A percentile compares a stretch with the other conserved stretches of the same genome.
phyloP scores from a whole-genome alignment of 2,329 filamentous ascomycete species.

The Sporothrix inflata region DNA sequence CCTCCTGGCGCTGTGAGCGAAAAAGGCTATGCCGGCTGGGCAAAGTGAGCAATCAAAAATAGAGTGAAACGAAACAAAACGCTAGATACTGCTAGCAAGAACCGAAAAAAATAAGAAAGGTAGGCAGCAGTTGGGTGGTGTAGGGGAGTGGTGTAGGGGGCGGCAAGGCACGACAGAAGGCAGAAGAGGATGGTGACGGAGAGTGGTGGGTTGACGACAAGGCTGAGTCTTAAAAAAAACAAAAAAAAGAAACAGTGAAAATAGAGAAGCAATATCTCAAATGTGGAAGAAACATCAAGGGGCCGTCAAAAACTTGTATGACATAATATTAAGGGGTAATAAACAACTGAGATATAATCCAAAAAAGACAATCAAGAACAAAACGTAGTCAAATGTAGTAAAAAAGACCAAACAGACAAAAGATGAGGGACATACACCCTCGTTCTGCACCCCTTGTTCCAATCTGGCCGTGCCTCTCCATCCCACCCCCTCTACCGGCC shows the following conservation, averaged over 20 bases:
- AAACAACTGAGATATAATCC: background rate
- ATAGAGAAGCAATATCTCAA: background rate
- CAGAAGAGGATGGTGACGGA: too few relatives aligned
- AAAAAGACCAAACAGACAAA: background rate
- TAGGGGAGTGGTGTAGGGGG: too few relatives aligned
- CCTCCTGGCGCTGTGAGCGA: background rate
- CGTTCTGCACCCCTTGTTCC: background rate
- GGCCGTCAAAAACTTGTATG: background rate
- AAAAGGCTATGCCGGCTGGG: background rate
- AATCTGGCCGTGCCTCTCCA: background rate
- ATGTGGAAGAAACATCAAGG: background rate
- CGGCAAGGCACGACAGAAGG: background rate
- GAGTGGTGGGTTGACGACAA: background rate
- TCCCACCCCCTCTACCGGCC: background rate
- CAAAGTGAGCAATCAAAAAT: background rate
- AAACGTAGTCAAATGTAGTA: background rate
- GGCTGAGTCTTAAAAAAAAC: too few relatives aligned
- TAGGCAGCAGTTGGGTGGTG: background rate
- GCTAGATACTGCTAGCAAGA: background rate
- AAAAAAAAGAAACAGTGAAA: background rate
- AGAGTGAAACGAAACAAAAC: background rate
- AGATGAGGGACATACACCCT: background rate
- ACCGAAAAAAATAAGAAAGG: background rate
- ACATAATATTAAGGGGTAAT: constrained; percentile 8
- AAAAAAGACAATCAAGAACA: background rate